Percentiles rank a stretch among this genome's conserved stretches.
These are phyloP conservation scores for Juglanconis sp. DNA, from an alignment of 2,329 filamentous ascomycete species.

Conservation along the genomic window DNA sequence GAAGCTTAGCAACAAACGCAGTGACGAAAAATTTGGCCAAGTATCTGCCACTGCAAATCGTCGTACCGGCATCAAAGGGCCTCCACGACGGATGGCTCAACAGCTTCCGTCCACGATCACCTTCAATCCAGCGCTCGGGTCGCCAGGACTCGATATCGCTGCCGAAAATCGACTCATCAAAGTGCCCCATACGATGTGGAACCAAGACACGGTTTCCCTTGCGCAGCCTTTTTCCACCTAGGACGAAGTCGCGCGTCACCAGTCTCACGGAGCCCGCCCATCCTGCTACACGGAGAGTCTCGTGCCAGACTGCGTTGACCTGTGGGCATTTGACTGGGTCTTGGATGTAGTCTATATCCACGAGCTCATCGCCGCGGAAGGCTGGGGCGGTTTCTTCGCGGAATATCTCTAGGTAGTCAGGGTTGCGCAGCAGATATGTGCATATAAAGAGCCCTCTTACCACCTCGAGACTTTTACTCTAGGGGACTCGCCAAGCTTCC, in stretches of 20 bases:
- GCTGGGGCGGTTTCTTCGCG: conserved; percentile 24
- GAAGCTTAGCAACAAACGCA: conserved; percentile 23
- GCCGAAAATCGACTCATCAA: conserved; percentile 23
- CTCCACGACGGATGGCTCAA: conserved; percentile 18
- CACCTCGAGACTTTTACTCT: too few relatives aligned
- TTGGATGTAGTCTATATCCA: conserved; percentile 29
- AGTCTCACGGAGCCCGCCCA: conserved; percentile 25
- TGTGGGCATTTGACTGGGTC: conserved; percentile 23
- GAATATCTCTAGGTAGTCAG: conserved; percentile 16
- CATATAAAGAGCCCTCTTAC: too few relatives aligned
- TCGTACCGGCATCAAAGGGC: conserved; percentile 29
- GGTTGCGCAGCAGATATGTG: conserved; percentile 22
- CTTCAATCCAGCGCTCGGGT: not conserved
- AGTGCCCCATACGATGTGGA: conserved; percentile 26
- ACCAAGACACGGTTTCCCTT: conserved; percentile 26
- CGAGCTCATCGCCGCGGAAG: conserved; percentile 26
- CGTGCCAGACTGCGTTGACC: conserved; percentile 26
- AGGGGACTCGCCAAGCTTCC: too few relatives aligned
- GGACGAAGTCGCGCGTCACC: conserved; percentile 21
- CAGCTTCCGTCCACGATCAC: conserved; percentile 4
- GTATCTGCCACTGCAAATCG: conserved; percentile 25
- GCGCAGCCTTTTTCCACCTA: conserved; percentile 26
- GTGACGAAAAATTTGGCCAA: conserved; percentile 18
- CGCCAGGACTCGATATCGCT: not conserved
- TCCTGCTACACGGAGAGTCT: conserved; percentile 23